Conservation (phyloP, 495 filamentous ascomycete genomes). For the Aspergillus haitiensis region DNA sequence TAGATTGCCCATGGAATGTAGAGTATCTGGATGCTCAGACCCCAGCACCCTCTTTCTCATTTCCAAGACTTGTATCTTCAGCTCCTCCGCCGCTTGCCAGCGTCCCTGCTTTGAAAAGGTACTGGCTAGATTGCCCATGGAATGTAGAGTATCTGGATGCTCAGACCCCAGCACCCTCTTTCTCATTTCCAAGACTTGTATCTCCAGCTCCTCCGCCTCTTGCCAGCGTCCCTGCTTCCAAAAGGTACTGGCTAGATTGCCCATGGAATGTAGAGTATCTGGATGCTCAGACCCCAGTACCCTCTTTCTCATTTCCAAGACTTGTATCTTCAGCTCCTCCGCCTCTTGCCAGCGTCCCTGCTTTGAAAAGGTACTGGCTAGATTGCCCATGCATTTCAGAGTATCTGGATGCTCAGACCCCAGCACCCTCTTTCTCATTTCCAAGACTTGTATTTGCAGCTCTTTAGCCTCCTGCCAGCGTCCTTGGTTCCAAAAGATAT, state of each 20-base stretch:
- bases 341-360: conserved; percentile 42
- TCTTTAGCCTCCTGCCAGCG: conserved; percentile 38
- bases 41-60: conserved; percentile 13
- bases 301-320: conserved; percentile 23
- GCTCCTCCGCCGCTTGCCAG: conserved; percentile 37
- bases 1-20: neutral
- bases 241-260: too few relatives aligned
- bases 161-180: conserved; percentile 12
- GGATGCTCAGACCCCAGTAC: conserved; percentile 14
- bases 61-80: conserved; percentile 33
- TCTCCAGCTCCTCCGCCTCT: conserved; percentile 37
- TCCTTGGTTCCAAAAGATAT: conserved; percentile 30
- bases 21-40: conserved; percentile 15
- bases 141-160: conserved; percentile 15
- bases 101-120: conserved; percentile 20
- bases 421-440: conserved; percentile 20
- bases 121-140: neutral
- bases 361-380: conserved; percentile 20
- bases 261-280: conserved; percentile 8
- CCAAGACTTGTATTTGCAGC: conserved; percentile 31
- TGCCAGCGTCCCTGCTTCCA: conserved; percentile 29
- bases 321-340: conserved; percentile 32
- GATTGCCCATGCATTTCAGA: conserved; percentile 9
- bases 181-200: conserved; percentile 28
- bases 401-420: conserved; percentile 19